Evolutionary conservation across 2,329 filamentous ascomycete species (phyloP).

Genomic region (Elsinoe arachidis): DNA sequence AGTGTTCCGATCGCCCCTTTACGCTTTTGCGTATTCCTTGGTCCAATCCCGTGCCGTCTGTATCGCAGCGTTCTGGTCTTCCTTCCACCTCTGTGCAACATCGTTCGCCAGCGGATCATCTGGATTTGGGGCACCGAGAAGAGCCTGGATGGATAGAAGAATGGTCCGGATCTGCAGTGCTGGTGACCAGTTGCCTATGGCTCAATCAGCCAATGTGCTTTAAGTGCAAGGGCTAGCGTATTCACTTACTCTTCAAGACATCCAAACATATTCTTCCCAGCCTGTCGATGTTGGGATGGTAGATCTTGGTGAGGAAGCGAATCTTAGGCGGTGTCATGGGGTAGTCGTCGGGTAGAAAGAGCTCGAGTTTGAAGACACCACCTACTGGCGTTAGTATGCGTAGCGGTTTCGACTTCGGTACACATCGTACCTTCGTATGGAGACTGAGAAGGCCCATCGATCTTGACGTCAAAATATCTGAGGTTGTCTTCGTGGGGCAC

Average conservation of each 20-base stretch:
- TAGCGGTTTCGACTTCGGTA: not conserved
- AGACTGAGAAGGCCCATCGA: constrained; percentile 83
- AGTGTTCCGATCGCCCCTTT: not conserved
- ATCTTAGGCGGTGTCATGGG: constrained; percentile 99
- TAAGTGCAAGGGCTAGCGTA: not conserved
- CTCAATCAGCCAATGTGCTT: constrained; percentile 11
- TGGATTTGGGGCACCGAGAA: constrained; percentile 91
- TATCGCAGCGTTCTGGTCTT: constrained; percentile 87
- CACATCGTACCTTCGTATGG: constrained; percentile 74
- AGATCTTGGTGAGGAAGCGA: constrained; percentile 96
- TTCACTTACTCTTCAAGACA: constrained; percentile 74
- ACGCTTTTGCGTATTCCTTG: constrained; percentile 61
- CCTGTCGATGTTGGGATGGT: constrained; percentile 98
- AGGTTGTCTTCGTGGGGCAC: constrained; percentile 95
- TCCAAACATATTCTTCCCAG: constrained; percentile 94
- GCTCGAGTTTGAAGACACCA: constrained; percentile 91
- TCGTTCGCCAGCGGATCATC: constrained; percentile 98
- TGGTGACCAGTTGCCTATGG: constrained; percentile 90
- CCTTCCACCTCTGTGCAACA: constrained; percentile 96
- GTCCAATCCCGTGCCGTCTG: constrained; percentile 92
- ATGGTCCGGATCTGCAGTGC: constrained; percentile 97
- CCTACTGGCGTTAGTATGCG: constrained; percentile 32
- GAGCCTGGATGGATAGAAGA: constrained; percentile 93
- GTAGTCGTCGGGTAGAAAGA: constrained; percentile 97
- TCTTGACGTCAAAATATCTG: constrained; percentile 95